phyloP scores from a whole-genome alignment of 139 green algal genomes.

The Tetradesmus lagerheimii region DNA sequence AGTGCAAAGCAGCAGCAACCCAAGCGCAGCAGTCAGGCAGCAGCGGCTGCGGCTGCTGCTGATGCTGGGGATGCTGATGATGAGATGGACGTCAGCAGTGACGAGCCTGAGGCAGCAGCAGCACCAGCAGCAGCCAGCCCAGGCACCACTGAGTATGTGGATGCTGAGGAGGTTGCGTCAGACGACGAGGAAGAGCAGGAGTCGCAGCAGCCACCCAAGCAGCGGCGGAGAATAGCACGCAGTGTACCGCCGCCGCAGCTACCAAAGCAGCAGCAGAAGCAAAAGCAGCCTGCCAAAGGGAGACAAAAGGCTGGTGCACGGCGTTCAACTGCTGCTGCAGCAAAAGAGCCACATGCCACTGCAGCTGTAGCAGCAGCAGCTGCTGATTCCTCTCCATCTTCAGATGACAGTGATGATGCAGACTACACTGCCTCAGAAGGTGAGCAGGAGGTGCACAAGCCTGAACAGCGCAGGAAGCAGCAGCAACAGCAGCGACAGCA shows the following conservation, averaged over 20 bases:
- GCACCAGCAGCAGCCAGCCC: neutral
- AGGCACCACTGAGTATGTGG: neutral
- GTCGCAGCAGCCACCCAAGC: neutral
- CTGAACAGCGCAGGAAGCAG: neutral
- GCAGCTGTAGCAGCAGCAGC: constrained; percentile 16
- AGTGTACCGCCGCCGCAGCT: neutral
- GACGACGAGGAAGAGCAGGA: neutral
- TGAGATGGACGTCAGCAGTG: neutral
- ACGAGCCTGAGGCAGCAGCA: neutral
- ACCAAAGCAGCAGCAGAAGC: neutral
- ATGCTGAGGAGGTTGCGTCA: neutral
- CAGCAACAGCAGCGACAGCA: neutral
- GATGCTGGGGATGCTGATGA: neutral
- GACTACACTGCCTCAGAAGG: constrained; percentile 20
- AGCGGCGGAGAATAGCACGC: neutral
- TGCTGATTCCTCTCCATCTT: neutral
- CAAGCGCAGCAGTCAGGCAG: constrained; percentile 14
- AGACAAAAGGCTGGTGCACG: neutral
- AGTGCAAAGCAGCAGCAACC: neutral
- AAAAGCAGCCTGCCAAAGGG: neutral
- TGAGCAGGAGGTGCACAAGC: neutral
- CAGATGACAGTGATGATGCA: constrained; percentile 30
- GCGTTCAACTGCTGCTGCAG: neutral
- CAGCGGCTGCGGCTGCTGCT: constrained; percentile 9
- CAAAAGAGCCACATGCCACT: neutral